phyloP scores from a whole-genome alignment of 129 eudicot genomes.

The Gnaphalium uliginosum region DNA sequence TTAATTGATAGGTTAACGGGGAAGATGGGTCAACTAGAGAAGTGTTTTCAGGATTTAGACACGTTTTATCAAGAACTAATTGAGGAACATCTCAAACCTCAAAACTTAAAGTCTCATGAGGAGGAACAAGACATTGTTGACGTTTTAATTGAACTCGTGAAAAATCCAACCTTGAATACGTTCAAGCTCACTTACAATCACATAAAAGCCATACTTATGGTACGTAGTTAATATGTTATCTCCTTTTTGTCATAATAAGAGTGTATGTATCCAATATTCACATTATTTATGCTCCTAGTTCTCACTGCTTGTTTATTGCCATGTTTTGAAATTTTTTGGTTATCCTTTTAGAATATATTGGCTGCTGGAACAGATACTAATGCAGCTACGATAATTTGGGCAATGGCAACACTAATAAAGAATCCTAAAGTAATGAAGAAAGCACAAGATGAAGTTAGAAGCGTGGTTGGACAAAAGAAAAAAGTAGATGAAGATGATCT shows the following conservation, averaged over 20 bases:
- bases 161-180: not conserved
- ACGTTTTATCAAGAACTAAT: constrained; percentile 23
- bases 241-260: too few species aligned
- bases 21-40: constrained; percentile 29
- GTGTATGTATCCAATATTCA: too few species aligned
- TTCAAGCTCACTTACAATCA: constrained; percentile 36
- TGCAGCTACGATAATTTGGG: constrained; percentile 21
- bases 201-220: constrained; percentile 41
- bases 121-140: constrained; percentile 34
- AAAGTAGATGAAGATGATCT: constrained; percentile 33
- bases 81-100: constrained; percentile 36
- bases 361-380: constrained; percentile 20
- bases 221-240: not conserved
- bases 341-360: constrained; percentile 9
- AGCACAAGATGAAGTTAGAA: constrained; percentile 28
- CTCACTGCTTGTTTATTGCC: too few species aligned
- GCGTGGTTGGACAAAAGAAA: constrained; percentile 20
- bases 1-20: constrained; percentile 17
- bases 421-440: constrained; percentile 22
- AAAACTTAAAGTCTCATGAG: constrained; percentile 17
- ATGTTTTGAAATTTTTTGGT: too few species aligned
- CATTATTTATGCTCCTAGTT: too few species aligned
- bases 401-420: constrained; percentile 19
- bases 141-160: constrained; percentile 31
- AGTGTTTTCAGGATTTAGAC: constrained; percentile 11